phyloP scores from a whole-genome alignment of 139 green algal genomes.

The Asterochloris sp. region DNA sequence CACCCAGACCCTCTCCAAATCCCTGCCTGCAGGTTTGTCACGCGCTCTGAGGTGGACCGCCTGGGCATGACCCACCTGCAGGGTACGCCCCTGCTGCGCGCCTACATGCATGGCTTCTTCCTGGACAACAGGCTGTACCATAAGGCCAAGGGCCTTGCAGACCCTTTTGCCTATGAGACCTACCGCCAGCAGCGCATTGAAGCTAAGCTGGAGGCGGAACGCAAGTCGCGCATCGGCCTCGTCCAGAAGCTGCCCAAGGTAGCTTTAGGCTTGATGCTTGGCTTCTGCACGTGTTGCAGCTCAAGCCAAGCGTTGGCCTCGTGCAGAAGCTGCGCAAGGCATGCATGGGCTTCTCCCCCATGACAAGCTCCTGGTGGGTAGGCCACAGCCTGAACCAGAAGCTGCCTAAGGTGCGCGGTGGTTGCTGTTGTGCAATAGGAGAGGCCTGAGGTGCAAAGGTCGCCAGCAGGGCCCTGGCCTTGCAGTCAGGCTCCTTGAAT shows the following conservation, averaged over 20 bases:
- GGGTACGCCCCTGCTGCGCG: conserved; percentile 86
- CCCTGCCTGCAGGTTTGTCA: conserved; percentile 72
- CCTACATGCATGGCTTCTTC: conserved; percentile 99
- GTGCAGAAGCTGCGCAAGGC: neutral
- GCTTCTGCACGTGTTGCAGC: neutral
- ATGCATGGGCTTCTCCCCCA: no score
- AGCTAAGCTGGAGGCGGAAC: conserved; percentile 86
- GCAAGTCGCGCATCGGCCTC: conserved; percentile 75
- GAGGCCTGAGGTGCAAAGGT: no score
- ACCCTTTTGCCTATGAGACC: conserved; percentile 89
- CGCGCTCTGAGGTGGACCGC: conserved; percentile 65
- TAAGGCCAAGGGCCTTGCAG: conserved; percentile 59
- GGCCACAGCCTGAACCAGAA: no score
- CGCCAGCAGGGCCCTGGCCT: no score
- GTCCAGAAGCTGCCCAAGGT: conserved; percentile 83
- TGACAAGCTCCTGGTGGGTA: no score
- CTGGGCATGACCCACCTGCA: conserved; percentile 88
- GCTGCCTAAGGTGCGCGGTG: no score
- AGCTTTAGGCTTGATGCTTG: neutral
- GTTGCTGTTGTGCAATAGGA: no score
- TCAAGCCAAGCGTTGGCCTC: neutral
- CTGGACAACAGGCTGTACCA: conserved; percentile 90
- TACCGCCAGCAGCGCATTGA: conserved; percentile 81
- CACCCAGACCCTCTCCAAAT: no score
- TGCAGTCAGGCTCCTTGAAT: no score